Evolutionary conservation across 164 flowering plant species (phyloP), one percentile per base, ranked within the genome.

Genomic region (Sextonia rubra): DNA sequence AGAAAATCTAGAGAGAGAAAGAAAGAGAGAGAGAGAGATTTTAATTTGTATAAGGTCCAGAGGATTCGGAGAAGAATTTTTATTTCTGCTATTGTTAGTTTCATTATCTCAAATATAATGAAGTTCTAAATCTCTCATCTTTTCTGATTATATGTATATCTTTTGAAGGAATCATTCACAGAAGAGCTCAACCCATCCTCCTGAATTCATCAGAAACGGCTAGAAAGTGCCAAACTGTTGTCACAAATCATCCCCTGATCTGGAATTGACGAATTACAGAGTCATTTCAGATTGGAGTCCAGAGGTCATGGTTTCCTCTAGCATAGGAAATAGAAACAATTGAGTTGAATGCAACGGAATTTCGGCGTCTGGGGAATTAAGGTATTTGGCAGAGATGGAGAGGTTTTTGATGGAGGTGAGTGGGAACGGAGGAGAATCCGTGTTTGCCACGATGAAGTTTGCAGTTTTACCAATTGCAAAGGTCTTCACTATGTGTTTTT

Each of bases 401-500:
- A 71, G 47, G 58, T 25, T 71, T 64, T 47, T 71, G 25, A 44
- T 44, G 26, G 69, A 32, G 60, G 69, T 27, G 55, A 77, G 66
- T 32, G 79, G 65, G 64, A 83, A 73, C 0, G 89, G 87, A 49
- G 89, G 89, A 44, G 71, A 85, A 62, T 86, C 99, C 1, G 1
- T 92, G 68, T 12, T 92, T 0, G 77, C 80, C 3, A 84, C 89
- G 4, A 84, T 91, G 72, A 92, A 82, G 73, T 90, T 90, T 71
- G 99, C 98, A 0, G 98, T 95, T 23, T 64, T 95, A 23, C 98
- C 99, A 9, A 93, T 95, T 49, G 95, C 93, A 0, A 93, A 95
- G 74, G 99, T 95, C 49, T 92, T 95, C 75, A 86, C 97, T 0
- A 82, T 92, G 83, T 95, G 99, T 70, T 91, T 89, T 74, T 25